phyloP scores from a whole-genome alignment of 2,329 filamentous ascomycete genomes.

The Lecanoromycetidae sp. region DNA sequence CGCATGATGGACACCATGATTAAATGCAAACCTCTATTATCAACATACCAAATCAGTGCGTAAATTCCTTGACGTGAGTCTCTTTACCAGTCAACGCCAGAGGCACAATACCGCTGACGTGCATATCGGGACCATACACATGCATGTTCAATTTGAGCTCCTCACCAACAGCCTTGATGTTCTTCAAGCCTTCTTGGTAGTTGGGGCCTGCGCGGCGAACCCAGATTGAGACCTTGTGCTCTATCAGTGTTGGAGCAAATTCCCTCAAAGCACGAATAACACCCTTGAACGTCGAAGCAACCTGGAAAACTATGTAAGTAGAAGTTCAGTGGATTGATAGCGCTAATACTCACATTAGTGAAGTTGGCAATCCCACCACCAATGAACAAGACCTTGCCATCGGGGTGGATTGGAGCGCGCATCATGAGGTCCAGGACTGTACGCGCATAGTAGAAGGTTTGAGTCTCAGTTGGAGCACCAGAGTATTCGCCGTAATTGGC shows the following conservation, averaged over 20 bases:
- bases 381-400: constrained; percentile 98
- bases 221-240: constrained; percentile 99
- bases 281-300: constrained; percentile 98
- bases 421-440: constrained; percentile 97
- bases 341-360: constrained; percentile 62
- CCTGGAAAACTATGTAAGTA: constrained; percentile 22
- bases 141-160: constrained; percentile 96
- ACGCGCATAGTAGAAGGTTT: constrained; percentile 97
- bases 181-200: constrained; percentile 99
- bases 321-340: background rate
- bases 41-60: constrained; percentile 3
- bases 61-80: constrained; percentile 15
- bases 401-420: constrained; percentile 66
- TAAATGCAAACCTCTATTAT: background rate
- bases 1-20: background rate
- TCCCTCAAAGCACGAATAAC: constrained; percentile 93
- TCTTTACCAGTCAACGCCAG: constrained; percentile 59
- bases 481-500: constrained; percentile 99
- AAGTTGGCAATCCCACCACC: constrained; percentile 99
- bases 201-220: constrained; percentile 83
- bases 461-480: constrained; percentile 93
- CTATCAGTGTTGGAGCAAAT: constrained; percentile 68
- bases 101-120: constrained; percentile 91
- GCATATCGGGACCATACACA: constrained; percentile 68
- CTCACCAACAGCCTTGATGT: constrained; percentile 93